Evolutionary conservation across 1,284 basidiomycete genomes (phyloP).

Genomic region (Cronartium ribicola): DNA sequence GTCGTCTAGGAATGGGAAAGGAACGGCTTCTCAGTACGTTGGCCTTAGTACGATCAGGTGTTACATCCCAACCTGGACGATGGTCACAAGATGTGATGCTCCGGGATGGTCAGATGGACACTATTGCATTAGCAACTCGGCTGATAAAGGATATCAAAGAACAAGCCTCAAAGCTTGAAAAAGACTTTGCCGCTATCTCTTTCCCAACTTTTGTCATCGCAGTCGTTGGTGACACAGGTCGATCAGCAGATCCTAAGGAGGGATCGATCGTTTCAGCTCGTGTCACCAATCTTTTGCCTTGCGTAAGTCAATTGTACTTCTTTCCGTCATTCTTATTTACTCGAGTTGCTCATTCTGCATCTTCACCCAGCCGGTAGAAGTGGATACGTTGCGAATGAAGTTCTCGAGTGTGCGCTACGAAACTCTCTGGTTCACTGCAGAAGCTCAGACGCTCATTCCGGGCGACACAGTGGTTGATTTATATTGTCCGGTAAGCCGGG

Average conservation of each 20-base stretch:
- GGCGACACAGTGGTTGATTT: slow-evolving; percentile 30
- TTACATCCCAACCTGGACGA: slow-evolving; percentile 40
- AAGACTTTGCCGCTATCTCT: slow-evolving; percentile 63
- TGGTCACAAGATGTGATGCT: slow-evolving; percentile 45
- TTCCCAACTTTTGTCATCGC: slow-evolving; percentile 63
- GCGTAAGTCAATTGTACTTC: slow-evolving; percentile 57
- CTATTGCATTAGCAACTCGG: slow-evolving; percentile 54
- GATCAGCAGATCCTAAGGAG: slow-evolving; percentile 60
- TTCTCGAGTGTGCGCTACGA: slow-evolving; percentile 23
- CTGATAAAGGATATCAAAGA: slow-evolving; percentile 59
- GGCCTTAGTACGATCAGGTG: slow-evolving; percentile 47
- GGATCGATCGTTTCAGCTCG: slow-evolving; percentile 61
- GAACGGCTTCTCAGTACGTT: slow-evolving; percentile 47
- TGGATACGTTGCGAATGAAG: slow-evolving; percentile 41
- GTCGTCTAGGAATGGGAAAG: slow-evolving; percentile 44
- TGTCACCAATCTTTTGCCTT: slow-evolving; percentile 65
- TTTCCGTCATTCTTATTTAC: background rate
- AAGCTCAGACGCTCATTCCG: slow-evolving; percentile 13
- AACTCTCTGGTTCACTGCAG: slow-evolving; percentile 35
- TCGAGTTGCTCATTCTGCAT: background rate
- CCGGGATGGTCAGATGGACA: slow-evolving; percentile 3
- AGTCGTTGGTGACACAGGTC: slow-evolving; percentile 55
- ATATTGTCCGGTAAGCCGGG: slow-evolving; percentile 39
- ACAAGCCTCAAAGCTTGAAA: slow-evolving; percentile 58
- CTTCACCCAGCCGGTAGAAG: slow-evolving; percentile 25